Conservation (phyloP, 2,329 filamentous ascomycete species). For the Fusarium luffae region DNA sequence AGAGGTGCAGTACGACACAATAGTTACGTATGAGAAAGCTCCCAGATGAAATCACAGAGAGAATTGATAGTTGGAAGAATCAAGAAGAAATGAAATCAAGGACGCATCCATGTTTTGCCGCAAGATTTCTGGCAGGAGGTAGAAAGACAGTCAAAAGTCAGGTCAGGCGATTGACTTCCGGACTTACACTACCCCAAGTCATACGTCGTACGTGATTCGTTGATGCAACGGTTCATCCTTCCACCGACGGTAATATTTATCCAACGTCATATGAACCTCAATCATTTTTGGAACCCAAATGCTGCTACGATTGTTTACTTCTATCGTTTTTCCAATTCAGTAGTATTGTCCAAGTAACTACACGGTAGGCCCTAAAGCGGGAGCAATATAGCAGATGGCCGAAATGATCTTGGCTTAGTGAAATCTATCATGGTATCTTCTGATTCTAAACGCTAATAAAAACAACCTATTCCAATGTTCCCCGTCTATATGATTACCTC, state of each 20-base stretch:
- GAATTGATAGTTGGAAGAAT: conserved; percentile 9
- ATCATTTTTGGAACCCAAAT: background rate
- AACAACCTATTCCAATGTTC: background rate
- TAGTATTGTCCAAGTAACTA: background rate
- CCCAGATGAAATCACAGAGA: background rate
- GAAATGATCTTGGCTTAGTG: background rate
- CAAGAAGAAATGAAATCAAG: conserved; percentile 21
- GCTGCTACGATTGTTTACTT: background rate
- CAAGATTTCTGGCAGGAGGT: background rate
- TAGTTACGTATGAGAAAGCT: background rate
- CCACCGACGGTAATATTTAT: background rate
- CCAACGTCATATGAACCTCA: background rate
- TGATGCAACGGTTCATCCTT: background rate
- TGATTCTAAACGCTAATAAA: background rate
- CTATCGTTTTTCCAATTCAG: background rate
- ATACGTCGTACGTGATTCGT: conserved; percentile 16
- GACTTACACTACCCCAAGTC: conserved; percentile 25
- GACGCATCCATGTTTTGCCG: conserved; percentile 28
- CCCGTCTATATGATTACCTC: background rate
- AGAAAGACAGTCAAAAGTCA: conserved; percentile 1
- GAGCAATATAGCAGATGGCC: background rate
- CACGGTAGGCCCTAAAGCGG: background rate
- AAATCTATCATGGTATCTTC: background rate
- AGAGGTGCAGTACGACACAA: background rate
- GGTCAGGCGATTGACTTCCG: conserved; percentile 39